These are phyloP conservation scores for Gossypioides kirkii DNA, from an alignment of 345 rosid species.

Conservation along the genomic window DNA sequence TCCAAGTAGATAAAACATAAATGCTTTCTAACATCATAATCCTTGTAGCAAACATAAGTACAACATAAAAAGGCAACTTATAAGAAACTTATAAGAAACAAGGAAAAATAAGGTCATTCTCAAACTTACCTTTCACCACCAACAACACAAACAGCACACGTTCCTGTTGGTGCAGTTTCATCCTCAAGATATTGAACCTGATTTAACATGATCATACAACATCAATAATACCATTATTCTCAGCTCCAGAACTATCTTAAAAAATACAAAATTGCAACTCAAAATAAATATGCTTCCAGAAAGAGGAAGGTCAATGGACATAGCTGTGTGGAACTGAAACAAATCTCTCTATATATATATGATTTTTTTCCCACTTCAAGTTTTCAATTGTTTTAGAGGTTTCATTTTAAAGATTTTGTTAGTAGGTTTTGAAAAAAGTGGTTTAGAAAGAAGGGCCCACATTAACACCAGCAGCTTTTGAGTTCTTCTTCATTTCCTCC, in stretches of 20 bases:
- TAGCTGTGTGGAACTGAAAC: not conserved
- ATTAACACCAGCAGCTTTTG: slow-evolving; percentile 69
- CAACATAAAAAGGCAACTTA: not conserved
- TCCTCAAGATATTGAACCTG: slow-evolving; percentile 88
- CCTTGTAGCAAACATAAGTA: not conserved
- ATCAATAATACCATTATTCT: not conserved
- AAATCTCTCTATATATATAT: not conserved
- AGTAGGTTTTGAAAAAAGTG: not conserved
- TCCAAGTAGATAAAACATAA: slow-evolving; percentile 3
- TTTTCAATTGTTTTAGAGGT: not conserved
- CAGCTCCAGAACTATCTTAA: not conserved
- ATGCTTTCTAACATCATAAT: not conserved
- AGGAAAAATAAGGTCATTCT: not conserved
- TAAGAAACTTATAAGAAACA: not conserved
- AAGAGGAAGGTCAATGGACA: not conserved
- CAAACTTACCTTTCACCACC: slow-evolving; percentile 91
- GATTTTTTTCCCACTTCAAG: not conserved
- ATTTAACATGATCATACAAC: not conserved
- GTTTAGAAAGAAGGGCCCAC: slow-evolving; percentile 29
- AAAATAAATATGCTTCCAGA: not conserved
- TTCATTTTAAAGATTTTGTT: too few species aligned
- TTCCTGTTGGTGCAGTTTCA: slow-evolving; percentile 75
- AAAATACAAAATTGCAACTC: not conserved
- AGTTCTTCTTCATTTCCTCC: slow-evolving; percentile 88
- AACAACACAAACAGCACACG: slow-evolving; percentile 90